Conservation (phyloP, 257 asterid genomes). For the Henckelia pumila region DNA sequence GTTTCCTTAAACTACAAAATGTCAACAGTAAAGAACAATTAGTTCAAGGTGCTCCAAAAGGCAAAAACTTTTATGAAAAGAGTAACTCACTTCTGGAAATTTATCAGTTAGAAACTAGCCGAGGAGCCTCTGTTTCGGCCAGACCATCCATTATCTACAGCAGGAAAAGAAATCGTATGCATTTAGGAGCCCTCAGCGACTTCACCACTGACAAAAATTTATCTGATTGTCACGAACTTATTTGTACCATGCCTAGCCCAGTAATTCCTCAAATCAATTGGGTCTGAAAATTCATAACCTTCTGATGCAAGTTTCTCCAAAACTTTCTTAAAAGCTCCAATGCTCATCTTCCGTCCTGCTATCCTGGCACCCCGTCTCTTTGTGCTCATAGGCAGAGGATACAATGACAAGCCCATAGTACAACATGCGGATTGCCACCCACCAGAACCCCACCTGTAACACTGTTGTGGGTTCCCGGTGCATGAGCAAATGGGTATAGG, state of each 20-base stretch:
- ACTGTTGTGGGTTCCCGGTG: slow-evolving; percentile 77
- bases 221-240: slow-evolving; percentile 83
- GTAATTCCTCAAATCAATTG: slow-evolving; percentile 75
- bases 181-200: slow-evolving; percentile 24
- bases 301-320: slow-evolving; percentile 72
- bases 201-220: slow-evolving; percentile 33
- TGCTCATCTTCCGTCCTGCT: slow-evolving; percentile 91
- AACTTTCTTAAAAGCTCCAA: slow-evolving; percentile 89
- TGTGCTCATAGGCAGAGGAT: slow-evolving; percentile 80
- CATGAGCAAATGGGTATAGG: slow-evolving; percentile 83
- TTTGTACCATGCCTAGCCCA: slow-evolving; percentile 97
- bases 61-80: slow-evolving; percentile 24
- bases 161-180: slow-evolving; percentile 41
- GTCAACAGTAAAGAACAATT: slow-evolving; percentile 29
- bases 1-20: slow-evolving; percentile 41
- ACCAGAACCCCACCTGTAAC: slow-evolving; percentile 94
- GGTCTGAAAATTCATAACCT: slow-evolving; percentile 63
- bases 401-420: slow-evolving; percentile 61
- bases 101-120: slow-evolving; percentile 47
- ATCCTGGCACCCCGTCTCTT: slow-evolving; percentile 84
- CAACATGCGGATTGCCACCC: slow-evolving; percentile 98
- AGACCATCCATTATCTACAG: slow-evolving; percentile 52
- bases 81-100: slow-evolving; percentile 35
- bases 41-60: slow-evolving; percentile 29
- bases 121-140: slow-evolving; percentile 45